These are phyloP conservation scores for Arabidopsis lyrata DNA, from an alignment of 441 rosid genomes.

Conservation along the genomic window DNA sequence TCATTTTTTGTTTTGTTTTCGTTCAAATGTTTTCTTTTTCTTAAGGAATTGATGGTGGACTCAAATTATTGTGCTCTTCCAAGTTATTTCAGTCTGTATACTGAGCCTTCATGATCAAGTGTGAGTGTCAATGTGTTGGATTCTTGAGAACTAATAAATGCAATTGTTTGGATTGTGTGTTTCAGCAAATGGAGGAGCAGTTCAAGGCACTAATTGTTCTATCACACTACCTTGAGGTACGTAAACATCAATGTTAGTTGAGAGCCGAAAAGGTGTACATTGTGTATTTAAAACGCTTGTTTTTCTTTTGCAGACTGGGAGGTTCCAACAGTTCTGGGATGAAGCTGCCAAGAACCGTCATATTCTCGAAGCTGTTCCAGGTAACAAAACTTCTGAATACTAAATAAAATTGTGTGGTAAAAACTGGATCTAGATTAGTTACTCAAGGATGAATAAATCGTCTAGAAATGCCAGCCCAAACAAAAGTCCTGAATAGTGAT, in stretches of 20 bases:
- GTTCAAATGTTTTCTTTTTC: too few relatives aligned
- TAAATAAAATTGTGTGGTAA: neutral
- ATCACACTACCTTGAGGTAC: constrained; percentile 88
- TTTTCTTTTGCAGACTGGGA: constrained; percentile 71
- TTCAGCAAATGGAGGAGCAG: constrained; percentile 97
- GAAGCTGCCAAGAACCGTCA: constrained; percentile 92
- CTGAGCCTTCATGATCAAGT: neutral
- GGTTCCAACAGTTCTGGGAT: constrained; percentile 93
- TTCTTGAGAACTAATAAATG: neutral
- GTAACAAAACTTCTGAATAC: constrained; percentile 48
- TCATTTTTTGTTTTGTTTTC: neutral
- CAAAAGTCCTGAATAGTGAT: neutral
- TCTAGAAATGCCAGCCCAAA: neutral
- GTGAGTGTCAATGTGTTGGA: constrained; percentile 5
- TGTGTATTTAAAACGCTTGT: neutral
- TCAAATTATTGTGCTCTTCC: neutral
- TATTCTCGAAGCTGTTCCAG: constrained; percentile 93
- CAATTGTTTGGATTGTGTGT: constrained; percentile 26
- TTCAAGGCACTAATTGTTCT: constrained; percentile 87
- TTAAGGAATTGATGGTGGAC: too few relatives aligned
- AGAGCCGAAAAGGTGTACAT: neutral
- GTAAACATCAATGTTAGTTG: neutral
- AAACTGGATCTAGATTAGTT: constrained; percentile 2
- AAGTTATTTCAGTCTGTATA: neutral
- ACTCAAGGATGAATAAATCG: neutral